These are phyloP conservation scores for Aspergillus terreus DNA, from an alignment of 2,329 filamentous ascomycete genomes.

Conservation along the genomic window DNA sequence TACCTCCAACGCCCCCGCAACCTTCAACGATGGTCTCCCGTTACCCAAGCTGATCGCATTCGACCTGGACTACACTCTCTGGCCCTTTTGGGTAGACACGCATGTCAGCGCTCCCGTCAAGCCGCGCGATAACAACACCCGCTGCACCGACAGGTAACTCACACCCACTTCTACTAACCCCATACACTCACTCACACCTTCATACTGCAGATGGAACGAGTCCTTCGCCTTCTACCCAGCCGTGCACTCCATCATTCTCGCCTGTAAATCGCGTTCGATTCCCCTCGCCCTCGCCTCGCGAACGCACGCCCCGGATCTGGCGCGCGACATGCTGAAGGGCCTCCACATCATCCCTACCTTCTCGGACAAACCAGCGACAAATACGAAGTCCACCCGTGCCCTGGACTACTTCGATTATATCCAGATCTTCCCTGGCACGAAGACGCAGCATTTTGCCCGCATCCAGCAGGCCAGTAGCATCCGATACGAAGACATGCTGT, in stretches of 20 bases:
- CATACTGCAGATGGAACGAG: slow-evolving; percentile 52
- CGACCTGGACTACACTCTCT: slow-evolving; percentile 97
- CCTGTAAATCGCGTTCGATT: slow-evolving; percentile 54
- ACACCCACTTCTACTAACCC: neutral
- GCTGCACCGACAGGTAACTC: slow-evolving; percentile 40
- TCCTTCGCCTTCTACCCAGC: slow-evolving; percentile 67
- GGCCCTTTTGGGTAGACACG: slow-evolving; percentile 98
- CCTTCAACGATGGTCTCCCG: slow-evolving; percentile 64
- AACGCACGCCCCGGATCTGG: slow-evolving; percentile 75
- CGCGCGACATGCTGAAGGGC: slow-evolving; percentile 72
- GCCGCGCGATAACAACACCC: slow-evolving; percentile 51
- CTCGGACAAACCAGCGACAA: slow-evolving; percentile 36
- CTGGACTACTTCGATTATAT: slow-evolving; percentile 55
- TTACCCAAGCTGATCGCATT: slow-evolving; percentile 84
- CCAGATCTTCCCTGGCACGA: slow-evolving; percentile 69
- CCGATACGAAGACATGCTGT: slow-evolving; percentile 79
- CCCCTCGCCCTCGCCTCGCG: slow-evolving; percentile 73
- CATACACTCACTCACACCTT: slow-evolving; percentile 1
- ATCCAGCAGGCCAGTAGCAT: slow-evolving; percentile 69
- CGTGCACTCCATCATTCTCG: slow-evolving; percentile 63
- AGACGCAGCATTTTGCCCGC: slow-evolving; percentile 78
- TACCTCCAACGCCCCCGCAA: slow-evolving; percentile 44
- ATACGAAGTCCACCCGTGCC: slow-evolving; percentile 47
- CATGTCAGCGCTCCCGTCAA: slow-evolving; percentile 76
- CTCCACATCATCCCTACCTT: slow-evolving; percentile 57